These are phyloP conservation scores for Pistacia vera DNA, from an alignment of 345 rosid genomes.

Conservation along the genomic window DNA sequence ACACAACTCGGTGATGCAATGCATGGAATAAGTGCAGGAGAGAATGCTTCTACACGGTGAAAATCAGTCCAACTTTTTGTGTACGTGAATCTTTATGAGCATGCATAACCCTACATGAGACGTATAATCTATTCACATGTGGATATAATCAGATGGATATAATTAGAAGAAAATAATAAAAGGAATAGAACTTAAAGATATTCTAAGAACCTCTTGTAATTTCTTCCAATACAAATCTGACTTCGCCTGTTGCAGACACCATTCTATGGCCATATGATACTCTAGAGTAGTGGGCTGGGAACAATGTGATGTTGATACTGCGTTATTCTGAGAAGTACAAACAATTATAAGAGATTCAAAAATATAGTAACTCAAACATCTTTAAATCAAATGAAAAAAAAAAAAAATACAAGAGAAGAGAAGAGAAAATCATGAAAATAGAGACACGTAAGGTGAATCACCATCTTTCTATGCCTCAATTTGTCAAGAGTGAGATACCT, in stretches of 20 bases:
- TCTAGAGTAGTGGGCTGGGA: conserved; percentile 44
- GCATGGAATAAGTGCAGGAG: background rate
- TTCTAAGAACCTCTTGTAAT: conserved; percentile 30
- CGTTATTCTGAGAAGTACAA: conserved; percentile 24
- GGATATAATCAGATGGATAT: background rate
- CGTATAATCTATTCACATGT: background rate
- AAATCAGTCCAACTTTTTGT: background rate
- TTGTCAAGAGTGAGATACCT: conserved; percentile 35
- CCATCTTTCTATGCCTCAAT: conserved; percentile 29
- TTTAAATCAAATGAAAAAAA: background rate
- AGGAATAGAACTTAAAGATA: background rate
- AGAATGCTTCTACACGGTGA: background rate
- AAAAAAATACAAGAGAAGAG: background rate
- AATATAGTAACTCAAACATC: background rate
- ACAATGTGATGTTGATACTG: conserved; percentile 46
- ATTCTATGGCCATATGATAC: conserved; percentile 41
- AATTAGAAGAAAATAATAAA: background rate
- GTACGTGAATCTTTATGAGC: background rate
- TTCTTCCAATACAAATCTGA: conserved; percentile 35
- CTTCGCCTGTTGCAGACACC: conserved; percentile 36
- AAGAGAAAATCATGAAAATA: background rate
- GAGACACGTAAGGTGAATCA: conserved; percentile 2
- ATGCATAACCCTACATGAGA: background rate
- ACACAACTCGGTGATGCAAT: background rate
- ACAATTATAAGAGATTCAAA: background rate